Base-by-base conservation (phyloP, 2,329 filamentous ascomycete genomes). In the Calonectria naviculata region DNA sequence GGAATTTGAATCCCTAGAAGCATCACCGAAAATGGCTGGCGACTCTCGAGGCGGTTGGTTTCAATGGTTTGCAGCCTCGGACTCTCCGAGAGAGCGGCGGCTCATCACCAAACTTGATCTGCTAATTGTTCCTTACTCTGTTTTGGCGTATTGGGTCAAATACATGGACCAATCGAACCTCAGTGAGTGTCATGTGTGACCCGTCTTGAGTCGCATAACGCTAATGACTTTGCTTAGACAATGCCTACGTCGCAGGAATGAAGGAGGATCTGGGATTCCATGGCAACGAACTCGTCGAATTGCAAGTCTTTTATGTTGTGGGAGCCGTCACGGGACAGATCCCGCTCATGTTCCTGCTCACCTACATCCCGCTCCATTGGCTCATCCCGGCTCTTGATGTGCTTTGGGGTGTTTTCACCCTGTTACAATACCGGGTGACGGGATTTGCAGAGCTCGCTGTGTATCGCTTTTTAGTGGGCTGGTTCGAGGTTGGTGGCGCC, bases 391-490 rank as follows among this genome's bases (percentile, higher is more conserved):
- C 83, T 10, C 81, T 89, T 71, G 87, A 90, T 68, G 73, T 90
- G 1, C 78, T 82, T 2, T 91, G 89, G 89, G 88, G 88, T 0
- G 78, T 90, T 19, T 88, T 91, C 70, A 91, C 89, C 0, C 82
- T 91, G 10, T 80, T 90, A 4, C 88, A 90, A 68, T 90, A 86
- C 65, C 85, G 88, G 6, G 85, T 85, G 1, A 80, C 83, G 3
- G 81, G 83, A 2, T 89, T 85, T 71, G 83, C 84, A 0, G 88
- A 90, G 63, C 68, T 90, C 10, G 85, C 85, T 54, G 86, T 86
- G 0, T 89, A 89, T 76, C 83, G 89, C 3, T 90, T 91, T 67
- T 71, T 90, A 1, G 86, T 90, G 4, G 87, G 87, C 0, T 85
- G 85, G 77, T 89, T 90, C 68, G 88, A 90, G 78, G 80, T 61